Base-by-base conservation (phyloP, 768 basidiomycete species). In the Ramaria rubella region DNA sequence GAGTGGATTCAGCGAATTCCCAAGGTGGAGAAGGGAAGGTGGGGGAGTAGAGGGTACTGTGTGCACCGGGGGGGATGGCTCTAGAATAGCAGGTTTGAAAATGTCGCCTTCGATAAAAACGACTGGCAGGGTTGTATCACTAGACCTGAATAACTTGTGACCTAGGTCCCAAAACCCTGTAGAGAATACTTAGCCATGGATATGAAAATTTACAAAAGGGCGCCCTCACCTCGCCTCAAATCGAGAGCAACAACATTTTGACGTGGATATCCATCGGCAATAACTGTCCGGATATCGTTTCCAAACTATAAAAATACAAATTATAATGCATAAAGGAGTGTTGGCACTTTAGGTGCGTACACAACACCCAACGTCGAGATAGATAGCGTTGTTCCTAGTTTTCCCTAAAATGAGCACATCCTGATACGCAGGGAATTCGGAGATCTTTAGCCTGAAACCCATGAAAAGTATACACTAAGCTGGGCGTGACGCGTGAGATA, bases 31-130 rank as follows among this genome's bases (percentile, higher is more conserved):
- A 5, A 5, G 26, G 9, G 8, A 17, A 30, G 27, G 31, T n/a
- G 36, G 36, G 36, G 11, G 11, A n/a, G n/a, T n/a, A n/a, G n/a
- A n/a, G n/a, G n/a, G n/a, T n/a, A n/a, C n/a, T n/a, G n/a, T n/a
- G n/a, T n/a, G n/a, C n/a, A n/a, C n/a, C 15, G 34, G 21, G 12
- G 19, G 33, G 26, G 43, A 34, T 5, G 33, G 29, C 4, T 23
- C 27, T 34, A 55, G 24, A 19, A 55, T 48, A 1, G 12, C 30
- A 38, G 31, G 34, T 30, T 56, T 45, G 45, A 59, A 50, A 24
- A 55, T 38, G 30, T 59, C 54, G 5, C 55, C 58, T 31, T 54
- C 55, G 21, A 59, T 43, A 46, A 59, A 59, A 24, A 17, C 31
- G 4, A 59, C 48, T 11, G 30, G 40, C 21, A 31, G 29, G 7